These are phyloP conservation scores for Clohesyomyces aquaticus DNA, from an alignment of 495 filamentous ascomycete species.

Conservation along the genomic window DNA sequence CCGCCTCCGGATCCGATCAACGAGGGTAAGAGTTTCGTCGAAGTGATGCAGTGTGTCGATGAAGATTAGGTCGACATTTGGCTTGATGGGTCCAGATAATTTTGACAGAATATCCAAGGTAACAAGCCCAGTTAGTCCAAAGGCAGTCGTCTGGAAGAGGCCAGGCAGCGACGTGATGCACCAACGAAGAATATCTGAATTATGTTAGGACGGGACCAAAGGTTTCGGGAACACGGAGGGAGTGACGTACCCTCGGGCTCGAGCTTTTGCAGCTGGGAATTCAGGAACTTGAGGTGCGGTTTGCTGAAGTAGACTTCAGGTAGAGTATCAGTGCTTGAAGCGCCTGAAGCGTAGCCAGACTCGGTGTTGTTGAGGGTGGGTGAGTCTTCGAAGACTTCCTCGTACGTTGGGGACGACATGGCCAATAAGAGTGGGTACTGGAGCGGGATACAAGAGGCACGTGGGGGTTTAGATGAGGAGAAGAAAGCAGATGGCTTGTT, in stretches of 20 bases:
- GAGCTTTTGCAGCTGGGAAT: constrained; percentile 81
- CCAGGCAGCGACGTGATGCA: constrained; percentile 85
- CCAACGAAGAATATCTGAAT: constrained; percentile 83
- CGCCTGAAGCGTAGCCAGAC: constrained; percentile 86
- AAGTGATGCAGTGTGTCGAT: constrained; percentile 98
- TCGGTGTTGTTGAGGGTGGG: constrained; percentile 51
- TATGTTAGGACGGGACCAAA: not conserved
- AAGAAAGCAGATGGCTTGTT: constrained; percentile 1
- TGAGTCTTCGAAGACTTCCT: constrained; percentile 14
- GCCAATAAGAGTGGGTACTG: constrained; percentile 2
- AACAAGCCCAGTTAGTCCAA: constrained; percentile 89
- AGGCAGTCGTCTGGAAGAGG: constrained; percentile 96
- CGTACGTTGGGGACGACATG: constrained; percentile 30
- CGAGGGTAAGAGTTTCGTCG: constrained; percentile 79
- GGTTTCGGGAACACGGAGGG: not conserved
- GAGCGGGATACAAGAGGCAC: constrained; percentile 6
- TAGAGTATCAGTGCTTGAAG: constrained; percentile 64
- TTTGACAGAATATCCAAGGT: constrained; percentile 95
- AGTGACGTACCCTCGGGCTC: constrained; percentile 64
- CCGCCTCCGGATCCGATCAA: constrained; percentile 72
- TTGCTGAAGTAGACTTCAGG: constrained; percentile 85
- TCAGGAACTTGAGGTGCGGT: constrained; percentile 86
- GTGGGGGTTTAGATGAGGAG: constrained; percentile 2
- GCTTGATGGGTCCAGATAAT: constrained; percentile 57
- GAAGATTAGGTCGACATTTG: constrained; percentile 86